Evolutionary conservation across 2,329 filamentous ascomycete genomes (phyloP).

Genomic region (Trichophyton equinum): DNA sequence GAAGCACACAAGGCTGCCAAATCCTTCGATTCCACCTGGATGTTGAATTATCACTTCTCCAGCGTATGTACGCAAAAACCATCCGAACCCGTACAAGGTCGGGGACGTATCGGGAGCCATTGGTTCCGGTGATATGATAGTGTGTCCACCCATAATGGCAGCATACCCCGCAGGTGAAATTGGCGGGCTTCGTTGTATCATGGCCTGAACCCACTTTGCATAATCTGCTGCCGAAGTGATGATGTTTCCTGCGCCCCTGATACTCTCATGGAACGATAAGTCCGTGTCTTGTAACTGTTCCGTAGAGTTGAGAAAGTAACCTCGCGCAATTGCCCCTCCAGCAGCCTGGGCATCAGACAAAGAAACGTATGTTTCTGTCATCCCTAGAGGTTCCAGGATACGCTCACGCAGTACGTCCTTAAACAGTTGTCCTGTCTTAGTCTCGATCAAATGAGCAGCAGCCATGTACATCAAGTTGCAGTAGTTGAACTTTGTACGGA

Average conservation of each 20-base stretch:
- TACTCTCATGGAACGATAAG: conserved; percentile 6
- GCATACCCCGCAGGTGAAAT: conserved; percentile 9
- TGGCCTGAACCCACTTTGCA: conserved; percentile 38
- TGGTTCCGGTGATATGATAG: conserved; percentile 5
- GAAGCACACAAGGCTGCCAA: conserved; percentile 34
- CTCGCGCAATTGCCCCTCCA: conserved; percentile 16
- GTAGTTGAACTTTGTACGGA: conserved; percentile 38
- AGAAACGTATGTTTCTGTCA: conserved; percentile 30
- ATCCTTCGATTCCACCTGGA: conserved; percentile 35
- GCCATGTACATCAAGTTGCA: conserved; percentile 43
- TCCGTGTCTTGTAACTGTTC: conserved; percentile 9
- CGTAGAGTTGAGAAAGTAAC: conserved; percentile 16
- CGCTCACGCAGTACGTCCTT: conserved; percentile 22
- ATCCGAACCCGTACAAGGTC: conserved; percentile 9
- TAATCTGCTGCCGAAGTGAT: conserved; percentile 29
- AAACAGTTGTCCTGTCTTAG: conserved; percentile 26
- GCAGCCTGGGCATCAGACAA: conserved; percentile 23
- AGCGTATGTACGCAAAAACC: conserved; percentile 9
- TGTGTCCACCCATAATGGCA: conserved; percentile 7
- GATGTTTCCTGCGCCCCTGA: conserved; percentile 15
- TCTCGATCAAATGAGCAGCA: conserved; percentile 37
- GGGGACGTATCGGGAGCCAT: conserved; percentile 6
- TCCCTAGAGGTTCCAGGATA: conserved; percentile 32
- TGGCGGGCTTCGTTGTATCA: conserved; percentile 16
- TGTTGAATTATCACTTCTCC: conserved; percentile 34